Base-by-base conservation (phyloP, 257 asterid genomes). In the Asclepias syriaca region DNA sequence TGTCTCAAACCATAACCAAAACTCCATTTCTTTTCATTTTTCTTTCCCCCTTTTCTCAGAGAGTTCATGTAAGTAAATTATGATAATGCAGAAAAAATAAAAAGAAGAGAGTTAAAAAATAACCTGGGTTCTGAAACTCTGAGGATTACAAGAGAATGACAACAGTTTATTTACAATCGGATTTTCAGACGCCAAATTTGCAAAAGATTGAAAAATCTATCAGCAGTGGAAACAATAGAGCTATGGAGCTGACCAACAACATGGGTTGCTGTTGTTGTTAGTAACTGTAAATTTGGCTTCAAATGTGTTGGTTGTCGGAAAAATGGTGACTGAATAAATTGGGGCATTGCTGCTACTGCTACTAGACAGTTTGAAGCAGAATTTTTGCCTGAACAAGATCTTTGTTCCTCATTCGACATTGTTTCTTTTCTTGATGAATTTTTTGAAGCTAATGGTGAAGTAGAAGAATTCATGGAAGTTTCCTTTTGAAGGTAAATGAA, bases 121-220 rank as follows among this genome's bases (percentile, higher is more conserved):
- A 71, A 88, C 96, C 95, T 86, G 89, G 75, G 72, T 60, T 75
- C 65, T 75, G 79, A 80, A 69, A 75, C 68, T 74, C 60, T 82
- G 90, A 73, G 90, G 78, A 73, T 82, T 74, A 55, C 87, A 82
- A 71, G 85, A 58, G 54, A 82, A 77, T 37, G 88, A 80, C 51
- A 79, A 48, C 6, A 90, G 34, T 58, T 78, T 88, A 63, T 79
- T 80, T 48, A 87, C 70, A 80, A 88, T 9, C 66, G 73, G 85
- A 68, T 84, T 84, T 43, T 64, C 77, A 39, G 88, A 79, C 78
- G 76, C 81, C 87, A 67, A 53, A 69, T 55, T 16, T 83, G 84
- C 34, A 90, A 55, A 46, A 75, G 66, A 67, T 16, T 73, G 60
- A 84, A 56, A 11, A 78, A 85, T 45, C 77, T 86, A 29, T 86